Evolutionary conservation across 2,329 filamentous ascomycete species (phyloP).

Genomic region (Verticillium albo-atrum): DNA sequence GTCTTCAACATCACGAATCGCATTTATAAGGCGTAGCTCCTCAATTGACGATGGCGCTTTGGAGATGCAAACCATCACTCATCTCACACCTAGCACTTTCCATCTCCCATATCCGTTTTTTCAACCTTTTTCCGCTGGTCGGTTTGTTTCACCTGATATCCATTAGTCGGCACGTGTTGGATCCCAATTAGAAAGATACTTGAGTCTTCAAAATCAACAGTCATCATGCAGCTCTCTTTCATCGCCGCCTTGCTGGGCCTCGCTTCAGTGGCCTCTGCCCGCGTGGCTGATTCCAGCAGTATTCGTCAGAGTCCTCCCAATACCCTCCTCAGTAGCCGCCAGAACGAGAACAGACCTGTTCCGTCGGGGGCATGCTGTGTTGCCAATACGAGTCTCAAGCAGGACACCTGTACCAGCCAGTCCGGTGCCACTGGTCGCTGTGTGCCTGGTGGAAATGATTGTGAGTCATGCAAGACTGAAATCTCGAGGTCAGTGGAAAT

Average conservation of each 20-base stretch:
- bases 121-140: neutral
- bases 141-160: neutral
- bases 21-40: neutral
- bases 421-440: slow-evolving; percentile 27
- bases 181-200: neutral
- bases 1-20: too few relatives aligned
- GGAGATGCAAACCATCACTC: too few relatives aligned
- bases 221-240: slow-evolving; percentile 24
- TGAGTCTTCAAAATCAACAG: neutral
- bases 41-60: neutral
- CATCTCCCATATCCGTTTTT: too few relatives aligned
- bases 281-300: neutral
- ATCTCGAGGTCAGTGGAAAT: too few relatives aligned
- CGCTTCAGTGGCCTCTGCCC: slow-evolving; percentile 15
- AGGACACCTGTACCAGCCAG: slow-evolving; percentile 26
- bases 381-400: slow-evolving; percentile 27
- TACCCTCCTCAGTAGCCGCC: slow-evolving; percentile 17
- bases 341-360: slow-evolving; percentile 28
- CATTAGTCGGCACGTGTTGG: neutral
- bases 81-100: too few relatives aligned
- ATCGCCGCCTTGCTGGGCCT: slow-evolving; percentile 18
- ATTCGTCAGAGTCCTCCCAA: slow-evolving; percentile 12
- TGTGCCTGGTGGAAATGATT: slow-evolving; percentile 28
- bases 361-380: slow-evolving; percentile 29
- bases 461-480: slow-evolving; percentile 18